Conservation (phyloP, 2,329 filamentous ascomycete genomes). For the Botrytis paeoniae region DNA sequence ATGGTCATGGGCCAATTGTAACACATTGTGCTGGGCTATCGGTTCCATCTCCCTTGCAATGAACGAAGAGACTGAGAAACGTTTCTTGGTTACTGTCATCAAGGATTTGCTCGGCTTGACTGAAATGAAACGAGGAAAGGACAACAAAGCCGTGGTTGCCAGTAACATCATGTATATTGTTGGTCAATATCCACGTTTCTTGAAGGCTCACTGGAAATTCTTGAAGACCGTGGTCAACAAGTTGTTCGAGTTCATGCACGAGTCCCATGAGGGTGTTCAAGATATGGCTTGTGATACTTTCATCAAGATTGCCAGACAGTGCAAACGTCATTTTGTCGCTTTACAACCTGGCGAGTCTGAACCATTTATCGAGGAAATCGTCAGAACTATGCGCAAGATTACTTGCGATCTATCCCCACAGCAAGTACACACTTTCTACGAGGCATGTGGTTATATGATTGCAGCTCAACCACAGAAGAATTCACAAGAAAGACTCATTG, state of each 20-base stretch:
- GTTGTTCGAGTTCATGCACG: conserved; percentile 99
- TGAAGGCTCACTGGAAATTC: conserved; percentile 99
- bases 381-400: conserved; percentile 91
- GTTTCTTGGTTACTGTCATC: conserved; percentile 96
- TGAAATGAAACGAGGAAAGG: conserved; percentile 98
- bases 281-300: conserved; percentile 99
- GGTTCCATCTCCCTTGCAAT: conserved; percentile 97
- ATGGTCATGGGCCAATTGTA: conserved; percentile 99
- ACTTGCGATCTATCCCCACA: conserved; percentile 93
- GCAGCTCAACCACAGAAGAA: conserved; percentile 94
- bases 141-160: conserved; percentile 98
- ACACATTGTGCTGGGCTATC: conserved; percentile 98
- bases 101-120: conserved; percentile 96
- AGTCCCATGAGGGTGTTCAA: conserved; percentile 98
- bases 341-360: conserved; percentile 91
- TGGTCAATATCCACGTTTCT: conserved; percentile 93
- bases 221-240: conserved; percentile 99
- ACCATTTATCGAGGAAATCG: conserved; percentile 98
- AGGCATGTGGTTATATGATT: conserved; percentile 99
- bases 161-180: conserved; percentile 99
- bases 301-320: conserved; percentile 99
- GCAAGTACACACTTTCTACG: conserved; percentile 98
- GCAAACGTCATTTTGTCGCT: conserved; percentile 94
- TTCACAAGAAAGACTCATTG: conserved; percentile 85
- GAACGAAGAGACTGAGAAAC: conserved; percentile 99